Base-by-base conservation (phyloP, 2,329 filamentous ascomycete genomes). In the Aspergillus uvarum region DNA sequence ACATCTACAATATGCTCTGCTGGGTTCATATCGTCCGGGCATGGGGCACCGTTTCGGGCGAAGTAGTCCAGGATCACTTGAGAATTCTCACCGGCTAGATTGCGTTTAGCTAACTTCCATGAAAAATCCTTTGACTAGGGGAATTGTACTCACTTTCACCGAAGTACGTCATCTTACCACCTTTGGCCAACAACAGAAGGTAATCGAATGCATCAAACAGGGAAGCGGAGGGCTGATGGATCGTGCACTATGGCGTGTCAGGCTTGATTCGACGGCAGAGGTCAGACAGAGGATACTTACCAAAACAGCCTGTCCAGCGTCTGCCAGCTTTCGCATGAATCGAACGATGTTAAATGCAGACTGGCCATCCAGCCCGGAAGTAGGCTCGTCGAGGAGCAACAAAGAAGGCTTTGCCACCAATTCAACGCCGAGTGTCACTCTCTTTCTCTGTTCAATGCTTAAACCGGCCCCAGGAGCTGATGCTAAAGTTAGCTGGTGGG, bases 151-250 rank as follows among this genome's bases (percentile, higher is more conserved):
- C 22, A 24, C 22, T 78, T 57, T 83, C 85, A 11, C 88, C 88
- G 68, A 89, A 89, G 70, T 89, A 90, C 1, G 87, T 84, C 1
- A 85, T 88, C 65, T 83, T 83, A 8, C 88, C 88, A 3, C 87
- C 88, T 63, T 79, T 83, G n/a, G 86, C 83, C 0, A 90, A 81
- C 1, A 90, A 77, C 0, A 90, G 77, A 0, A 90, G 81, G 0
- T 82, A 83, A 63, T 90, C 88, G 60, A 90, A 90, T 35, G 87
- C 81, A 8, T 85, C 81, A 57, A 90, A 89, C 0, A 90, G 77
- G 8, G 86, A 82, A 0, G 86, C 85, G 1, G 86, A 88, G 0
- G 88, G 88, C 71, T 90, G 88, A 65, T 90, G 88, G 44, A 90
- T 90, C 0, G 88, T 90, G 60, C 73, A 75, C 1, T 24, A 24